Base-by-base conservation (phyloP, 768 basidiomycete genomes). In the Leccinum fibrillosum region DNA sequence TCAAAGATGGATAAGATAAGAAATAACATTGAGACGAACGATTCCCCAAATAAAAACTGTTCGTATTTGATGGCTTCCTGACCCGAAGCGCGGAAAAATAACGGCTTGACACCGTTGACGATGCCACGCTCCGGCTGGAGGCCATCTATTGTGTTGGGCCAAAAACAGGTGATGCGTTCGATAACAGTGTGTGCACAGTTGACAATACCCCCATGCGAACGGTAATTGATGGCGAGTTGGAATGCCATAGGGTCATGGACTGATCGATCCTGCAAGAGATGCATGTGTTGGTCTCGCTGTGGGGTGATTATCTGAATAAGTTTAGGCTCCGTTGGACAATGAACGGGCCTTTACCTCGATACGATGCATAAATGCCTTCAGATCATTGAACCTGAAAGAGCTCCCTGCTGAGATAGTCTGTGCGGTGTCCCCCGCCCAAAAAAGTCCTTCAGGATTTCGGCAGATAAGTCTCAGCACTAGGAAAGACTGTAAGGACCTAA, bases 341-440 rank as follows among this genome's bases (percentile, higher is more conserved):
- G 6, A 25, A 45, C 0, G 2, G 5, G 0, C 19, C 21, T 71
- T 45, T 54, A 86, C 89, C 74, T 90, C 87, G 1, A 84, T 67
- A 47, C 85, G 77, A 56, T 80, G 82, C 28, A 88, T 61, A 61
- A 87, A 88, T 1, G 89, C 81, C 66, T 85, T 89, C 52, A 91
- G 66, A 47, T 89, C 86, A 54, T 86, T 75, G 66, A 91, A 91
- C 10, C 84, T 74, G 62, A 91, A 91, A 0, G 86, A 80, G 60
- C 86, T 88, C 2, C 89, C 89, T 0, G 82, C 79, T 0, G 86
- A 84, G 39, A 91, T 90, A 0, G 89, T 87, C 61, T 91, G 89
- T 0, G 89, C 88, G 0, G 89, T 90, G 65, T 91, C 89, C 0
- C 90, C 89, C 2, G 88, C 89, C 86, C 87, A 90, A 60, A 90